These are phyloP conservation scores for Phytophthora lateralis DNA, from an alignment of 352 stramenopile species.

Conservation along the genomic window DNA sequence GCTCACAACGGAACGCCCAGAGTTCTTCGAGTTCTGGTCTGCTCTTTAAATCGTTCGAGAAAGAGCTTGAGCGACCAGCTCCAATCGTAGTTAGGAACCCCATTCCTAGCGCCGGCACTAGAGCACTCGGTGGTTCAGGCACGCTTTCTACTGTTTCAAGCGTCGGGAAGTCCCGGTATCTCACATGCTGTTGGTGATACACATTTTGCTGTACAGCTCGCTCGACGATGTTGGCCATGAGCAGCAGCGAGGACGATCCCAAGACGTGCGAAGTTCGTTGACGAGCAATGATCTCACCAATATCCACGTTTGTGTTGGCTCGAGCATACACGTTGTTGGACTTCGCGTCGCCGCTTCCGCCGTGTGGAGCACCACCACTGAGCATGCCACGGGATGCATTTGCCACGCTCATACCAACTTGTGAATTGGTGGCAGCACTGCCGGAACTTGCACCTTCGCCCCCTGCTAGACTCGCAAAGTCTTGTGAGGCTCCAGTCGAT, in stretches of 20 bases:
- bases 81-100: constrained; percentile 20
- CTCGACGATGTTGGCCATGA: constrained; percentile 75
- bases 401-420: constrained; percentile 48
- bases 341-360: constrained; percentile 50
- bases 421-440: constrained; percentile 45
- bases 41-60: constrained; percentile 5
- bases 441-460: constrained; percentile 35
- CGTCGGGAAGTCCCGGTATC: constrained; percentile 81
- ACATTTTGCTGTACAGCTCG: constrained; percentile 90
- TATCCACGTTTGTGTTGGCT: constrained; percentile 77
- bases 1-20: constrained; percentile 74
- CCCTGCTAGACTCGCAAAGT: constrained; percentile 28
- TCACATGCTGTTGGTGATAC: constrained; percentile 83
- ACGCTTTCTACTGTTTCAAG: constrained; percentile 24
- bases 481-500: constrained; percentile 59
- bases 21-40: constrained; percentile 61
- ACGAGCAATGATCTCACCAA: constrained; percentile 70
- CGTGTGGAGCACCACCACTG: constrained; percentile 31
- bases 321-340: constrained; percentile 62
- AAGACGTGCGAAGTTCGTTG: constrained; percentile 76
- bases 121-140: constrained; percentile 12
- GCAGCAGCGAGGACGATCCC: constrained; percentile 56
- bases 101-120: constrained; percentile 22
- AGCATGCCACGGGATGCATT: constrained; percentile 50
- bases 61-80: constrained; percentile 2